A percentile compares a stretch with the other conserved stretches of the same genome.
These are phyloP conservation scores for Xylaria hypoxylon DNA, from an alignment of 2,329 filamentous ascomycete genomes.

Conservation along the genomic window DNA sequence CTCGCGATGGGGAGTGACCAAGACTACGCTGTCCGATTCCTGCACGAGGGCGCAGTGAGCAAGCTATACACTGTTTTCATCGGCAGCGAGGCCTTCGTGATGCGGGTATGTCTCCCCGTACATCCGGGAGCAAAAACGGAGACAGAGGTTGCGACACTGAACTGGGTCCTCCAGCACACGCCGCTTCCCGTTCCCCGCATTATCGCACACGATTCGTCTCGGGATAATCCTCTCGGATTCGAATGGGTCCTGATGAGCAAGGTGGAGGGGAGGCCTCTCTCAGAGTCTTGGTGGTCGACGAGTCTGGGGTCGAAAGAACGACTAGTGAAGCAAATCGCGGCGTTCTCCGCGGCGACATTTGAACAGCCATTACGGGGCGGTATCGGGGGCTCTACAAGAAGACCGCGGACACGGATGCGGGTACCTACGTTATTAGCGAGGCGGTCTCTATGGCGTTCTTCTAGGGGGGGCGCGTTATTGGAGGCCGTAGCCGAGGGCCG, in stretches of 20 bases:
- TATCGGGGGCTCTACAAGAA: constrained; percentile 49
- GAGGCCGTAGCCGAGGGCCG: constrained; percentile 36
- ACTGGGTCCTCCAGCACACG: constrained; percentile 43
- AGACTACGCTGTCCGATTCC: constrained; percentile 39
- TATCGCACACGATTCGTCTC: constrained; percentile 39
- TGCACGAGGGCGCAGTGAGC: constrained; percentile 42
- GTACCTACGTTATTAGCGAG: constrained; percentile 38
- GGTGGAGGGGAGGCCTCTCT: constrained; percentile 46
- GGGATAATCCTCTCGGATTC: constrained; percentile 45
- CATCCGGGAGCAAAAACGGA: constrained; percentile 46
- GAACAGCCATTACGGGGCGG: constrained; percentile 38
- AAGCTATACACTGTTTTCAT: constrained; percentile 45
- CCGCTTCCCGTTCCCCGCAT: constrained; percentile 46
- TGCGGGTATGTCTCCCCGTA: constrained; percentile 47
- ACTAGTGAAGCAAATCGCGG: constrained; percentile 48
- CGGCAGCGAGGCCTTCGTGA: constrained; percentile 49
- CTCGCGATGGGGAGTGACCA: constrained; percentile 28
- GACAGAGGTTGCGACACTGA: constrained; percentile 50
- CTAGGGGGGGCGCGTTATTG: constrained; percentile 45
- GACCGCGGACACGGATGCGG: background rate
- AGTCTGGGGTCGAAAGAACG: constrained; percentile 43
- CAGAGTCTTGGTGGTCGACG: constrained; percentile 45
- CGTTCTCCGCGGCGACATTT: constrained; percentile 42
- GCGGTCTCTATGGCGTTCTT: constrained; percentile 49
- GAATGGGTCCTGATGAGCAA: constrained; percentile 51